Conservation (phyloP, 768 basidiomycete genomes). For the Trametes punicea region DNA sequence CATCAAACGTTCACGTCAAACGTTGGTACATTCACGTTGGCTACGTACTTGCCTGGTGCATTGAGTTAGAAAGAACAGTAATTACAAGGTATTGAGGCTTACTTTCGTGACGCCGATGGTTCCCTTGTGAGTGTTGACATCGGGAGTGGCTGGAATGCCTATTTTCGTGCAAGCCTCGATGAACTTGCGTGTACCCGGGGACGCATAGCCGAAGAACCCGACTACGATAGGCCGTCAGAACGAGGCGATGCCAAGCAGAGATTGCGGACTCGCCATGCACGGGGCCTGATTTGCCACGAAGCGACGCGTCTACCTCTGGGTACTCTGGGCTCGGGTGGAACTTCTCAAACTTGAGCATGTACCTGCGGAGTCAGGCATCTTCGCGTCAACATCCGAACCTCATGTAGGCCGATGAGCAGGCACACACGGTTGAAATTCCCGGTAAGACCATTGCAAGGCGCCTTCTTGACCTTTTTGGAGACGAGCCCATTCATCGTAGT, state of each 20-base stretch:
- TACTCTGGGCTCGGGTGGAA: slow-evolving; percentile 49
- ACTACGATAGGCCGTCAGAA: slow-evolving; percentile 27
- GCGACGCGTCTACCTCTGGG: slow-evolving; percentile 44
- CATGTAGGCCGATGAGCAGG: no score
- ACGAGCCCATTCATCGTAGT: slow-evolving; percentile 64
- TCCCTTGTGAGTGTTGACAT: slow-evolving; percentile 56
- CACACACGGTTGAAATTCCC: slow-evolving; percentile 47
- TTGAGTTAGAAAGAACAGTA: not conserved
- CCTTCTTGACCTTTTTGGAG: slow-evolving; percentile 39
- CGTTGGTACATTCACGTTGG: not conserved
- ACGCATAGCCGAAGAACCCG: slow-evolving; percentile 52
- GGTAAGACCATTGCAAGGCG: slow-evolving; percentile 59
- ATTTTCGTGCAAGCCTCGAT: slow-evolving; percentile 48
- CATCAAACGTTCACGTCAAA: not conserved
- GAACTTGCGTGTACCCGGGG: slow-evolving; percentile 47
- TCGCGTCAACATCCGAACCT: not conserved
- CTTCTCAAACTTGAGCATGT: slow-evolving; percentile 66
- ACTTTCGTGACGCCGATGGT: slow-evolving; percentile 63
- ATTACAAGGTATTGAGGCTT: slow-evolving; percentile 11
- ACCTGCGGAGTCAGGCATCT: slow-evolving; percentile 39
- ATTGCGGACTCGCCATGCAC: slow-evolving; percentile 34
- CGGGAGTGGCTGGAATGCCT: slow-evolving; percentile 50
- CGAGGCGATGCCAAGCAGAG: not conserved
- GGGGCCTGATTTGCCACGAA: slow-evolving; percentile 53
- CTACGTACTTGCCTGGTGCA: slow-evolving; percentile 30